Evolutionary conservation across 768 basidiomycete species (phyloP), one percentile per base, ranked within the genome.

Genomic region (Leccinum arenicola): DNA sequence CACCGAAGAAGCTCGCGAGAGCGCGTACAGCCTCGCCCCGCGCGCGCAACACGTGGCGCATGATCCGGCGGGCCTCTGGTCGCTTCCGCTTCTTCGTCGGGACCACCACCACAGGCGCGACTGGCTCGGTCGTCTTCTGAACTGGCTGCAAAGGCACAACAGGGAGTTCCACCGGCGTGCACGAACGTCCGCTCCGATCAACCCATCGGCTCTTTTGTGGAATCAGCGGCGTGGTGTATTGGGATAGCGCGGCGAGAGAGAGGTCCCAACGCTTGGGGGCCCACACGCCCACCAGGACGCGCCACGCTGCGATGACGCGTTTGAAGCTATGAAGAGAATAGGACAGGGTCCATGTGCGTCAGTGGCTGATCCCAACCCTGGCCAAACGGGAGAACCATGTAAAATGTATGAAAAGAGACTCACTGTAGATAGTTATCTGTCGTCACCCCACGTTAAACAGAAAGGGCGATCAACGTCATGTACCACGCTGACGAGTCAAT

Each of bases 211-310:
- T 93, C 65, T 83, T 83, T 7, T 87, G 82, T 1, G 90, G 91
- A 11, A 78, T 76, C 17, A 73, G 73, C 4, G 90, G 89, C 15
- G 81, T 84, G 8, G 83, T 90, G 70, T 91, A 93, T 57, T 83
- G 86, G 14, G 85, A 78, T 53, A 96, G 80, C 3, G 89, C 85
- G n/a, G 83, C 69, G 25, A 90, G 71, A 5, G 91, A 83, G 48
- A 95, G 77, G 63, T 97, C 95, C 86, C 88, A 92, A 49, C 76
- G 78, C 70, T 84, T 86, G 6, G 95, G 95, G 1, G 83, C 82
- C 97, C 97, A 98, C 12, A 98, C 85, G 7, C 95, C 97, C 62
- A 98, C 84, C 14, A 99, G 82, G n/a, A 97, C 86, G 55, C 93
- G 87, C 95, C 96, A 99, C n/a, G 95, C 87, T 6, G 95, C 92